phyloP scores from a whole-genome alignment of 1,284 basidiomycete species.

The Ceratobasidium sp. region DNA sequence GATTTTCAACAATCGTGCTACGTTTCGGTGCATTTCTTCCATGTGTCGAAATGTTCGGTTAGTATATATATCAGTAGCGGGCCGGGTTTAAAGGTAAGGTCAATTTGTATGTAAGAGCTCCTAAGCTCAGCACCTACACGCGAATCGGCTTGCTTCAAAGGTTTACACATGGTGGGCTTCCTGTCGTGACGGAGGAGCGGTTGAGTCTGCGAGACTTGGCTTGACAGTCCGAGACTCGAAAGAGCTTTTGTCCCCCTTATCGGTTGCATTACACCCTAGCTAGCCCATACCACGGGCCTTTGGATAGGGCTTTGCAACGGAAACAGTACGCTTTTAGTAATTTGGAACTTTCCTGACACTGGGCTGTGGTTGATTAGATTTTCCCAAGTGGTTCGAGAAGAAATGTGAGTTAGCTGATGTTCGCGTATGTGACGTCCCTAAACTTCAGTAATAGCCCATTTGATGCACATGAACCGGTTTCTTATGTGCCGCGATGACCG shows the following conservation, averaged over 20 bases:
- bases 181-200: conserved; percentile 8
- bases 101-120: too few relatives aligned
- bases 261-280: conserved; percentile 5
- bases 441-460: not conserved
- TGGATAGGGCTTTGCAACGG: not conserved
- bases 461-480: not conserved
- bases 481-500: conserved; percentile 13
- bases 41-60: conserved; percentile 26
- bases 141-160: conserved; percentile 21
- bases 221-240: conserved; percentile 27
- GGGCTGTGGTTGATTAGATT: not conserved
- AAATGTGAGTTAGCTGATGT: not conserved
- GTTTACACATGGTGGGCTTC: conserved; percentile 26
- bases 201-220: conserved; percentile 21
- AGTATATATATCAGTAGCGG: not conserved
- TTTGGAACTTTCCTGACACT: not conserved
- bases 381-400: not conserved
- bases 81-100: conserved; percentile 10
- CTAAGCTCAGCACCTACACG: conserved; percentile 27
- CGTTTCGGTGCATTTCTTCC: conserved; percentile 37
- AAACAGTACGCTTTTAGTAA: not conserved
- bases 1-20: conserved; percentile 24
- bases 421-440: not conserved
- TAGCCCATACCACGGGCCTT: not conserved
- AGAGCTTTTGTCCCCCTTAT: conserved; percentile 17